Evolutionary conservation across 192 early-diverging fungal genomes (phyloP).

Genomic region (Coemansia asiatica): DNA sequence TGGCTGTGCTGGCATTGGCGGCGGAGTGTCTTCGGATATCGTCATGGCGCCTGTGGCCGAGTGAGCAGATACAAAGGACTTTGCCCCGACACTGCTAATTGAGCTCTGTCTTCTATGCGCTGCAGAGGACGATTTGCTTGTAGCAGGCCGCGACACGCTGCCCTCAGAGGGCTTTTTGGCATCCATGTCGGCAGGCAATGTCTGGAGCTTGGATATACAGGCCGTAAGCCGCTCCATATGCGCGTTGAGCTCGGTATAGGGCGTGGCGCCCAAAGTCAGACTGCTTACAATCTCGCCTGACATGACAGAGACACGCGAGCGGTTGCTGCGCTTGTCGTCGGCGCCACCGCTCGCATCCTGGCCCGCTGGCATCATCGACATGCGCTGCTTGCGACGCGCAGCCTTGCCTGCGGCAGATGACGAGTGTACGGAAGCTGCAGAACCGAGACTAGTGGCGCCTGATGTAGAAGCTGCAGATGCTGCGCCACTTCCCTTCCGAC

Average conservation of each 20-base stretch:
- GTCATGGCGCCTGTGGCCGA: conserved; percentile 16
- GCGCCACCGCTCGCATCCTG: conserved; percentile 27
- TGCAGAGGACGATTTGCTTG: not conserved
- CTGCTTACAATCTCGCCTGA: conserved; percentile 25
- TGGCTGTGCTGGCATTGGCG: conserved; percentile 1
- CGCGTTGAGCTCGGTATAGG: conserved; percentile 41
- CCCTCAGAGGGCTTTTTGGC: not conserved
- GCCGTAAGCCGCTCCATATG: conserved; percentile 52
- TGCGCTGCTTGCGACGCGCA: conserved; percentile 42
- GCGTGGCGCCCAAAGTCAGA: conserved; percentile 20
- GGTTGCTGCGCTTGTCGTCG: conserved; percentile 47
- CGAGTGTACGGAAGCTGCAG: not conserved
- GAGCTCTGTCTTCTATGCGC: conserved; percentile 40
- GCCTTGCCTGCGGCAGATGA: conserved; percentile 17
- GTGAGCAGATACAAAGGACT: conserved; percentile 21
- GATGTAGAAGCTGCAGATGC: conserved; percentile 22
- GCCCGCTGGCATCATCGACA: conserved; percentile 33
- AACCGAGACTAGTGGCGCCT: conserved; percentile 28
- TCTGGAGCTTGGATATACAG: conserved; percentile 46
- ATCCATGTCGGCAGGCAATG: conserved; percentile 5
- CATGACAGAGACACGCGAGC: conserved; percentile 31
- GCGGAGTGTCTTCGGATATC: conserved; percentile 17
- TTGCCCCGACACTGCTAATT: conserved; percentile 21
- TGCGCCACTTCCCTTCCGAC: conserved; percentile 35
- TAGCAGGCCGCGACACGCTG: not conserved